phyloP scores from a whole-genome alignment of 768 basidiomycete species.

The Auricularia sp. region DNA sequence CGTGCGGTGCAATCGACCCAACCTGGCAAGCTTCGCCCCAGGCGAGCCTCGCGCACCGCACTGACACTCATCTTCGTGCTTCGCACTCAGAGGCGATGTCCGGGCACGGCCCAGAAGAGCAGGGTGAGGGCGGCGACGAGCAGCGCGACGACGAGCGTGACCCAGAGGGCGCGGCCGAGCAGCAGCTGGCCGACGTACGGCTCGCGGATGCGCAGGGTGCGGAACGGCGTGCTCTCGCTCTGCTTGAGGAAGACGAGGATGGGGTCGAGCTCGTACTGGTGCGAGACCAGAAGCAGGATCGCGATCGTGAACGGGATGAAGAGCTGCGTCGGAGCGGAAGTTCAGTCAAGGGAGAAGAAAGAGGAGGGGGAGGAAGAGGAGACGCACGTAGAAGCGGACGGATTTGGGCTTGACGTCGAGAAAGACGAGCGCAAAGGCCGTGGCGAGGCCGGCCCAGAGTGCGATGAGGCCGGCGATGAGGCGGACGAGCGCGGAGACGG shows the following conservation, averaged over 20 bases:
- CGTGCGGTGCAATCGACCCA: too few relatives aligned
- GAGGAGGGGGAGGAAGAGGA: slow-evolving; percentile 1
- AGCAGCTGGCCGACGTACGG: slow-evolving; percentile 90
- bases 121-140: slow-evolving; percentile 76
- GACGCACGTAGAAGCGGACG: slow-evolving; percentile 87
- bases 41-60: too few relatives aligned
- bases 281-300: slow-evolving; percentile 82
- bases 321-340: slow-evolving; percentile 39
- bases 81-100: slow-evolving; percentile 58
- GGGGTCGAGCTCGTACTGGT: slow-evolving; percentile 96
- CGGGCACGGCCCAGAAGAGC: slow-evolving; percentile 93
- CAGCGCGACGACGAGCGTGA: slow-evolving; percentile 64
- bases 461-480: slow-evolving; percentile 75
- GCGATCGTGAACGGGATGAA: slow-evolving; percentile 91
- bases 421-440: slow-evolving; percentile 86
- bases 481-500: slow-evolving; percentile 77
- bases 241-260: slow-evolving; percentile 87
- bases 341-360: slow-evolving; percentile 4
- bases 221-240: slow-evolving; percentile 96
- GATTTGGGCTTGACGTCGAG: slow-evolving; percentile 88
- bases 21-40: too few relatives aligned
- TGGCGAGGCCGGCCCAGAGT: slow-evolving; percentile 91
- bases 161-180: slow-evolving; percentile 85
- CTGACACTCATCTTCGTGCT: too few relatives aligned
- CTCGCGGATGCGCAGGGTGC: slow-evolving; percentile 82